Base-by-base conservation (phyloP, 1,284 basidiomycete genomes). In the Cutaneotrichosporon arboriforme region DNA sequence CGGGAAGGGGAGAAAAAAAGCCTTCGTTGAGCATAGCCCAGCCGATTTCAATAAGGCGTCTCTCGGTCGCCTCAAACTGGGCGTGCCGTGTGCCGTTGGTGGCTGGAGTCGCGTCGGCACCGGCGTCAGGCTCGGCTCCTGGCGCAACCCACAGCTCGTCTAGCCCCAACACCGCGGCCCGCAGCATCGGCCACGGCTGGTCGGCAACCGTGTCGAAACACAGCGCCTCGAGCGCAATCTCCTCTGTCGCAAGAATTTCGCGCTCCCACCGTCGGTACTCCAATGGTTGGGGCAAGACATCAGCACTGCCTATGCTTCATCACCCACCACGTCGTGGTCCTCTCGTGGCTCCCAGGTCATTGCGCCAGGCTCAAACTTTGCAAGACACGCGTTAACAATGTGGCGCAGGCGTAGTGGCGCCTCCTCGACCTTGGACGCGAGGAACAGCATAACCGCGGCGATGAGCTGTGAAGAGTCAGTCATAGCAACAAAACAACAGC, bases 121-220 rank as follows among this genome's bases (percentile, higher is more conserved):
- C 21, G 0, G 46, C 47, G 26, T 43, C 44, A 23, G 46, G 40
- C 41, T 56, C 54, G 4, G 31, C 4, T 10, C 10, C 26, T 7
- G 38, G 34, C 5, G 31, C 49, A 4, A 21, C 31, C 51, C 55
- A 51, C 4, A 60, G 35, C 39, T 37, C 53, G 47, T 64, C 60
- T 17, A 67, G 46, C 8, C 62, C 63, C 21, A 49, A 65, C 84
- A 85, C 18, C 85, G 76, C 62, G 83, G 83, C 40, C 83, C 82
- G 56, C 38, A 92, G 77, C 46, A 85, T 79, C 21, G 83, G 81
- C 66, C 92, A 90, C 18, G 90, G 88, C 62, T 84, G 90, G 56
- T 84, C 83, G 18, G 92, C 83, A 34, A 85, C 81, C 67, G 93
- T 86, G 72, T 96, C 92, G 68, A 96, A 96, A 76, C 90, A 94